phyloP scores from a whole-genome alignment of 2,329 filamentous ascomycete species.

The Stachybotrys elegans region DNA sequence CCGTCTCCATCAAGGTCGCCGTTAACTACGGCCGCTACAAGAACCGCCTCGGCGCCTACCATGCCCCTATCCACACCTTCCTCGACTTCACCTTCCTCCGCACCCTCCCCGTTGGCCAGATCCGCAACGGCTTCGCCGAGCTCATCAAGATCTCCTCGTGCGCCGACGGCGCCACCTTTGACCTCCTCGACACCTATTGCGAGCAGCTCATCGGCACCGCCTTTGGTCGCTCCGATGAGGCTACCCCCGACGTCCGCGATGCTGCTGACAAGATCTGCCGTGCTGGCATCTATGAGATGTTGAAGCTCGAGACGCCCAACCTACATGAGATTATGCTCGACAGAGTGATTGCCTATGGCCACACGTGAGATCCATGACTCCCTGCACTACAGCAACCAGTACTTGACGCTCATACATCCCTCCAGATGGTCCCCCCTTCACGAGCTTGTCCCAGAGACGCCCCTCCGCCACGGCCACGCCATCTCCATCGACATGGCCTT shows the following conservation, averaged over 20 bases:
- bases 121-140: conserved; percentile 70
- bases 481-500: conserved; percentile 76
- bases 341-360: conserved; percentile 68
- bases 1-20: conserved; percentile 72
- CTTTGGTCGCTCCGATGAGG: conserved; percentile 58
- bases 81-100: conserved; percentile 70
- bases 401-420: not conserved
- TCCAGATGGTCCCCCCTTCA: conserved; percentile 64
- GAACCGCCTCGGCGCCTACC: conserved; percentile 68
- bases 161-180: conserved; percentile 60
- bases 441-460: conserved; percentile 63
- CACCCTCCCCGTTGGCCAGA: conserved; percentile 61
- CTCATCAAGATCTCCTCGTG: conserved; percentile 73
- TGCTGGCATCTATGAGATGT: conserved; percentile 67
- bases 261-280: conserved; percentile 64
- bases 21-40: conserved; percentile 75
- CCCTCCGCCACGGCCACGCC: conserved; percentile 67
- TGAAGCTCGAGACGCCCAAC: conserved; percentile 69
- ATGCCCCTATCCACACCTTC: conserved; percentile 67
- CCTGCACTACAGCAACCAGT: not conserved
- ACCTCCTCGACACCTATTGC: conserved; percentile 64
- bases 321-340: conserved; percentile 69
- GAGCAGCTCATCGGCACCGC: conserved; percentile 61
- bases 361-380: conserved; percentile 46
- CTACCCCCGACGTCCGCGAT: conserved; percentile 48